Evolutionary conservation across 1,139 yeast species (phyloP).

Genomic region (Hyphopichia buzzinii): DNA sequence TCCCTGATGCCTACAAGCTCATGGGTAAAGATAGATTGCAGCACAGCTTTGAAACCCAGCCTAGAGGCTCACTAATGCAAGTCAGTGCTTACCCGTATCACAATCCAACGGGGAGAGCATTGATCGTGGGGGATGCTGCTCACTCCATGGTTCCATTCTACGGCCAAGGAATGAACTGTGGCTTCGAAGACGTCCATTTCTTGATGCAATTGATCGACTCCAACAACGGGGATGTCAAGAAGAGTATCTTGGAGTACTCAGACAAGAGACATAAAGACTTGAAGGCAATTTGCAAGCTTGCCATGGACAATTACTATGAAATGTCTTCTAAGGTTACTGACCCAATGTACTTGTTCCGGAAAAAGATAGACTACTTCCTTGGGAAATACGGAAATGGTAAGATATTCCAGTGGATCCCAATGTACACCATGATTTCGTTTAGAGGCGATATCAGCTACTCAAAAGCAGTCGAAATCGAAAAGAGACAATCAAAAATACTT

Average conservation of each 20-base stretch:
- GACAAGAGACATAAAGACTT: constrained; percentile 61
- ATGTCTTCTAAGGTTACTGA: constrained; percentile 84
- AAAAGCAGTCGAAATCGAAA: constrained; percentile 58
- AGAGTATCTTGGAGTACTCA: constrained; percentile 61
- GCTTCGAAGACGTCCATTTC: constrained; percentile 83
- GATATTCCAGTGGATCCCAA: constrained; percentile 72
- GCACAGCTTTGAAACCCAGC: constrained; percentile 56
- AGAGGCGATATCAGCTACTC: constrained; percentile 80
- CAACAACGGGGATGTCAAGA: constrained; percentile 35
- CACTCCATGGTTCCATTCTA: constrained; percentile 97
- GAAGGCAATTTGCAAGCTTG: constrained; percentile 71
- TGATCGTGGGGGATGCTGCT: constrained; percentile 89
- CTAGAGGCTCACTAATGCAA: constrained; percentile 75
- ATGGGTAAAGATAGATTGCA: constrained; percentile 61
- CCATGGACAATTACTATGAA: constrained; percentile 78
- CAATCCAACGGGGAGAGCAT: constrained; percentile 55
- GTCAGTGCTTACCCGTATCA: constrained; percentile 69
- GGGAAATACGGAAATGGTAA: constrained; percentile 45
- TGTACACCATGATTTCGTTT: constrained; percentile 91
- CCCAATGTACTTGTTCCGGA: constrained; percentile 60
- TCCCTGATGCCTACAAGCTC: constrained; percentile 70
- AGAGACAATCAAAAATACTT: constrained; percentile 48
- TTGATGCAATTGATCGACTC: constrained; percentile 56
- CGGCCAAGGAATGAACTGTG: constrained; percentile 97
- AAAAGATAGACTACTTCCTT: constrained; percentile 63